phyloP scores from a whole-genome alignment of 192 early-diverging fungal species.

The Coemansia furcata region DNA sequence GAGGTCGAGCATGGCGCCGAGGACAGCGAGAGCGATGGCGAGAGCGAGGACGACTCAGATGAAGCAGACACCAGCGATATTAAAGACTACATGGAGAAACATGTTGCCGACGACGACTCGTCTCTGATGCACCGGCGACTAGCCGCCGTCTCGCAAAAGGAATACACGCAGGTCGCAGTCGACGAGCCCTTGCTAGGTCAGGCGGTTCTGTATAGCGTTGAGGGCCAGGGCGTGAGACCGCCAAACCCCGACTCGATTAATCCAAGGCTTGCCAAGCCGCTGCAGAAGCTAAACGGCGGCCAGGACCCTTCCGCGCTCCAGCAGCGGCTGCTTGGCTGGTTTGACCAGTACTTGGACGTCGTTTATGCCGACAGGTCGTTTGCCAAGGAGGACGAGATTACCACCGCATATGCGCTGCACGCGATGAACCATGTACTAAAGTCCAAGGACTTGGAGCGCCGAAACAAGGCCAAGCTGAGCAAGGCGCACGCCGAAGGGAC shows the following conservation, averaged over 20 bases:
- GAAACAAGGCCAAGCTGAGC: constrained; percentile 74
- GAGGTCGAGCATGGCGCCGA: constrained; percentile 22
- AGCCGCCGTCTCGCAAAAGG: constrained; percentile 41
- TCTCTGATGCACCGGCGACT: constrained; percentile 38
- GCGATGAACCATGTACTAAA: constrained; percentile 90
- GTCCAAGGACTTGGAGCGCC: constrained; percentile 60
- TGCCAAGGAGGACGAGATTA: constrained; percentile 66
- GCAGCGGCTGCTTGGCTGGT: constrained; percentile 55
- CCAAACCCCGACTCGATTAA: constrained; percentile 28
- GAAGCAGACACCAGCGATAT: constrained; percentile 17
- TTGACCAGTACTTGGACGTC: constrained; percentile 79
- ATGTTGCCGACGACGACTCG: constrained; percentile 31
- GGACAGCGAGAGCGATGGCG: constrained; percentile 13
- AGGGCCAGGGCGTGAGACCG: constrained; percentile 17
- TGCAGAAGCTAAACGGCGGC: constrained; percentile 30
- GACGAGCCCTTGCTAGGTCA: constrained; percentile 40
- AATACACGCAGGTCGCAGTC: constrained; percentile 27
- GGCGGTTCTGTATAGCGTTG: constrained; percentile 25
- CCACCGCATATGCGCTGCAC: constrained; percentile 75
- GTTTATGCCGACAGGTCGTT: constrained; percentile 63
- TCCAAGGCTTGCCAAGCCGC: constrained; percentile 33
- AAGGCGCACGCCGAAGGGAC: constrained; percentile 57
- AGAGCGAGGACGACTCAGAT: not conserved
- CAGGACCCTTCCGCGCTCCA: constrained; percentile 55
- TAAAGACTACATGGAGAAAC: constrained; percentile 38